Conservation (phyloP, 2,329 filamentous ascomycete genomes). For the Aureobasidium sp. region DNA sequence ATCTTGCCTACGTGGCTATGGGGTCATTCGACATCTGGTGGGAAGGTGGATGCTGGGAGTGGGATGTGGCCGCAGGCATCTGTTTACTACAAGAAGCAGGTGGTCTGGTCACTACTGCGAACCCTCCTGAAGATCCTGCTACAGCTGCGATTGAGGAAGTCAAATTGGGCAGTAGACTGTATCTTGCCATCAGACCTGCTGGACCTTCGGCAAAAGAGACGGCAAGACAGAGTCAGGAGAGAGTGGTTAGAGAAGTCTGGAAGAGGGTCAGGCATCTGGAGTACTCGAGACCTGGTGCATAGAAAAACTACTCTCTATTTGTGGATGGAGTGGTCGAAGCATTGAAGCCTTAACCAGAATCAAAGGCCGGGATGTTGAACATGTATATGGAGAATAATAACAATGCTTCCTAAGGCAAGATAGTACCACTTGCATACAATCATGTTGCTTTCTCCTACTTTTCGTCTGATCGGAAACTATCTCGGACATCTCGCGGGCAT, state of each 20-base stretch:
- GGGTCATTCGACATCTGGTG: constrained; percentile 75
- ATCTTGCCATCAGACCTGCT: constrained; percentile 65
- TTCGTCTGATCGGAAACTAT: not conserved
- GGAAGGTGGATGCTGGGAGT: constrained; percentile 72
- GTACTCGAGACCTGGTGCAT: constrained; percentile 56
- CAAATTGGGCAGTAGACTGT: constrained; percentile 59
- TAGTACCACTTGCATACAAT: not conserved
- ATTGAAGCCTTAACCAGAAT: not conserved
- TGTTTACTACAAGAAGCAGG: constrained; percentile 67
- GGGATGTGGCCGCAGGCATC: constrained; percentile 71
- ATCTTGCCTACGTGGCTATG: constrained; percentile 68
- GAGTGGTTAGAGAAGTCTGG: constrained; percentile 67
- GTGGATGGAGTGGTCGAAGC: not conserved
- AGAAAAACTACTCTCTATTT: not conserved
- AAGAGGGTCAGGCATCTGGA: constrained; percentile 58
- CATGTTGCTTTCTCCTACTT: not conserved
- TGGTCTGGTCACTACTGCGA: constrained; percentile 65
- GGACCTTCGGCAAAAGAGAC: constrained; percentile 55
- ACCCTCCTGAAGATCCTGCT: constrained; percentile 54
- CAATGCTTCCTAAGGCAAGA: not conserved
- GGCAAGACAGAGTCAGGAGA: constrained; percentile 59
- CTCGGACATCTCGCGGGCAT: not conserved
- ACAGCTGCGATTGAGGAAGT: constrained; percentile 53
- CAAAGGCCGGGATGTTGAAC: not conserved
- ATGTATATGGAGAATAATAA: not conserved